Conservation (phyloP, 192 early-diverging fungal species). For the Backusella psychrophila region DNA sequence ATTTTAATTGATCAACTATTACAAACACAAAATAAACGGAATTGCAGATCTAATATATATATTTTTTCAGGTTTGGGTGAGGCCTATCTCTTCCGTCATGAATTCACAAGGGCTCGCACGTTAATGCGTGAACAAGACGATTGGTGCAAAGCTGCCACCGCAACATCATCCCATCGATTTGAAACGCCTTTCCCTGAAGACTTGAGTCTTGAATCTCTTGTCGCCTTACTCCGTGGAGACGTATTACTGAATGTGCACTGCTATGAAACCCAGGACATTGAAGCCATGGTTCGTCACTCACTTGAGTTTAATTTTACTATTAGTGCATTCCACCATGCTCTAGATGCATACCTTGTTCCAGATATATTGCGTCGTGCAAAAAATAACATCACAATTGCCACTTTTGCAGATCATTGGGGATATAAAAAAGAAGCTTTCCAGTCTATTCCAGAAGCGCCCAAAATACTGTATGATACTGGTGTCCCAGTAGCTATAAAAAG, state of each 20-base stretch:
- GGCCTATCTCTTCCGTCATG: conserved; percentile 61
- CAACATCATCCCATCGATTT: conserved; percentile 12
- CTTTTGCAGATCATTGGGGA: conserved; percentile 63
- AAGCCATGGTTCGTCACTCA: conserved; percentile 69
- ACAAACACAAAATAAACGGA: neutral
- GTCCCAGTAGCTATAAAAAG: conserved; percentile 74
- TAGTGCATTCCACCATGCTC: conserved; percentile 74
- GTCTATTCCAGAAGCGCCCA: conserved; percentile 53
- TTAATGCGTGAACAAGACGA: conserved; percentile 54
- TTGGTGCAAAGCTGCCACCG: conserved; percentile 51
- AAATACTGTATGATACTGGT: conserved; percentile 63
- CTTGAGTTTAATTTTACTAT: conserved; percentile 77
- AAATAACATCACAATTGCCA: conserved; percentile 66
- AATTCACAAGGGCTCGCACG: conserved; percentile 51
- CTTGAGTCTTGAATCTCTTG: conserved; percentile 56
- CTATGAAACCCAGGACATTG: conserved; percentile 67
- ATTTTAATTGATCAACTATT: neutral
- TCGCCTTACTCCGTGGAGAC: conserved; percentile 67
- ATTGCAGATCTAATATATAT: neutral
- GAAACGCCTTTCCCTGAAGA: conserved; percentile 55
- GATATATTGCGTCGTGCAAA: conserved; percentile 55
- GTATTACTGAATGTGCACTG: conserved; percentile 74
- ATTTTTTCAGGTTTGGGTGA: conserved; percentile 47
- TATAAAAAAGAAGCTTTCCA: conserved; percentile 81
- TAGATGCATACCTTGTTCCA: conserved; percentile 71